These are phyloP conservation scores for Emmonsiellopsis sp. DNA, from an alignment of 2,329 filamentous ascomycete species.

Conservation along the genomic window DNA sequence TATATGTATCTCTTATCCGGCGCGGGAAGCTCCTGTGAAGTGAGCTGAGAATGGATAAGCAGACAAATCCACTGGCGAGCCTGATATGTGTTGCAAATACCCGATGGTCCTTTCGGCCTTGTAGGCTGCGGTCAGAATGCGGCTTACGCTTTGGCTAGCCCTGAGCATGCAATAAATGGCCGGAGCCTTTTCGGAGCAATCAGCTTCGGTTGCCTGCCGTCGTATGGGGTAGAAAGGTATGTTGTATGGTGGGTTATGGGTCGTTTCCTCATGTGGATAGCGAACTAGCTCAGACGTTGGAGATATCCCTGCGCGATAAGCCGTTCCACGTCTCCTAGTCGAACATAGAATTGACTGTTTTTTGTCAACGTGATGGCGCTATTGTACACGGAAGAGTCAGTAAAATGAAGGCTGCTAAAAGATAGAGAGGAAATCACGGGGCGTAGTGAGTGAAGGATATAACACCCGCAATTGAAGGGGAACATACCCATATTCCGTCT, in stretches of 20 bases:
- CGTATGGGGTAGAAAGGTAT: too few species aligned
- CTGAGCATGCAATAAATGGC: too few species aligned
- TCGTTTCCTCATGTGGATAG: not conserved
- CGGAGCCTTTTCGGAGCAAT: too few species aligned
- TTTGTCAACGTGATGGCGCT: conserved; percentile 94
- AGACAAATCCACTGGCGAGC: too few species aligned
- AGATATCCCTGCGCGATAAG: conserved; percentile 91
- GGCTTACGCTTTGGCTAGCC: too few species aligned
- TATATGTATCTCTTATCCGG: too few species aligned
- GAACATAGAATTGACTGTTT: conserved; percentile 96
- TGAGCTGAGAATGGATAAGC: too few species aligned
- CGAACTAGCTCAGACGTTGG: conserved; percentile 68
- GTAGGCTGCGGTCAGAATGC: too few species aligned
- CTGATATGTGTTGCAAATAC: too few species aligned
- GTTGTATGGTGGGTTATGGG: too few species aligned
- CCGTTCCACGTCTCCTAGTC: conserved; percentile 89
- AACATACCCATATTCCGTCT: conserved; percentile 93
- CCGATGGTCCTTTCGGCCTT: too few species aligned
- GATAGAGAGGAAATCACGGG: not conserved
- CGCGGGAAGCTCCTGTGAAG: too few species aligned
- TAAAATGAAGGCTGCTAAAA: conserved; percentile 9
- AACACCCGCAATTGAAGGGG: not conserved
- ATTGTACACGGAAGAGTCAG: conserved; percentile 1
- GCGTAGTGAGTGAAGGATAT: not conserved
- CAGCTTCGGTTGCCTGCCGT: not conserved